A percentile compares a stretch with the other conserved stretches of the same genome.
Evolutionary conservation across 176 grass and related monocot genomes (phyloP).

Genomic region (Dactylis glomerata): DNA sequence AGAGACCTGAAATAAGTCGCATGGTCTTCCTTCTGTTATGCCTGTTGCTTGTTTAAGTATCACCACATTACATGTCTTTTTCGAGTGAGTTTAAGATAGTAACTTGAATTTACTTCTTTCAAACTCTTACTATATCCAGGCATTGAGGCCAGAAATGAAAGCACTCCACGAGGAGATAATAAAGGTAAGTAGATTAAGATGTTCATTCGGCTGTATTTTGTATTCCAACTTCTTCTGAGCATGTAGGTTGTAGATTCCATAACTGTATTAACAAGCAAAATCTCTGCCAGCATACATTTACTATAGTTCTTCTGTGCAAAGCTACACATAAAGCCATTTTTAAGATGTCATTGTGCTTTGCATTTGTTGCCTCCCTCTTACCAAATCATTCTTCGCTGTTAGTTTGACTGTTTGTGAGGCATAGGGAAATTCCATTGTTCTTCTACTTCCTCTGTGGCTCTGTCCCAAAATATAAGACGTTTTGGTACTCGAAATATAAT

Average conservation of each 20-base stretch:
- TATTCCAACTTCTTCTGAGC: background rate
- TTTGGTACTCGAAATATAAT: constrained; percentile 2
- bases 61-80: background rate
- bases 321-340: constrained; percentile 1
- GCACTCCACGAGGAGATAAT: constrained; percentile 42
- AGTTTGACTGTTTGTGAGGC: constrained; percentile 9
- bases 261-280: background rate
- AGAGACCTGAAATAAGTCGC: no score
- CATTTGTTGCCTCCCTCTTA: background rate
- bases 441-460: no score
- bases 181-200: constrained; percentile 46
- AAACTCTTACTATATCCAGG: constrained; percentile 39
- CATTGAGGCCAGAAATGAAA: constrained; percentile 66
- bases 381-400: background rate
- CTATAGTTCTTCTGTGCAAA: background rate
- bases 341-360: background rate
- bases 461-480: no score
- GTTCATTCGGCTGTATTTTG: constrained; percentile 14
- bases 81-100: background rate
- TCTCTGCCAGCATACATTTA: background rate
- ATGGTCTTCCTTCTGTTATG: background rate
- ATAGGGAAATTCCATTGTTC: background rate
- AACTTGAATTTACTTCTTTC: background rate
- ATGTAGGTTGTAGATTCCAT: background rate
- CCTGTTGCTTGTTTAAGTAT: background rate